Conservation (phyloP, 306 rosid genomes). For the Cucurbita argyrosperma region DNA sequence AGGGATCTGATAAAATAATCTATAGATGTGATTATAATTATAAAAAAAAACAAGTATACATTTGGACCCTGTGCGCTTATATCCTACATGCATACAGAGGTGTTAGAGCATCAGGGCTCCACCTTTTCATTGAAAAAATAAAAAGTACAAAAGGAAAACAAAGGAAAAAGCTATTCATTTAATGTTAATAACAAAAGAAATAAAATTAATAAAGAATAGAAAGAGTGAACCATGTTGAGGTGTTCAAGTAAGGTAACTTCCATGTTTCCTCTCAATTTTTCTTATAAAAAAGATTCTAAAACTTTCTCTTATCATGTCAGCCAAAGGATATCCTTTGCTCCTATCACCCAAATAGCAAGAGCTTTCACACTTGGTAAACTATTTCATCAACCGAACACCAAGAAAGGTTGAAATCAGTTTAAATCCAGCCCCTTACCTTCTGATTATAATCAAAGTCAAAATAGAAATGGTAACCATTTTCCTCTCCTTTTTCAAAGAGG, state of each 20-base stretch:
- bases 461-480: background rate
- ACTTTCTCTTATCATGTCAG: background rate
- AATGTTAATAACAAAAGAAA: background rate
- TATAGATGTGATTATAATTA: background rate
- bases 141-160: background rate
- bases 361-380: background rate
- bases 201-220: background rate
- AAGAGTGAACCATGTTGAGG: background rate
- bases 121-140: background rate
- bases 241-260: background rate
- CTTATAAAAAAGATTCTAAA: background rate
- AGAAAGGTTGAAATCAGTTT: background rate
- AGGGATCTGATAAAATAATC: background rate
- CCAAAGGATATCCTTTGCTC: background rate
- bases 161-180: background rate
- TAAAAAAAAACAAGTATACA: background rate
- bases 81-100: background rate
- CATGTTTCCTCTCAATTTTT: background rate
- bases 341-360: background rate
- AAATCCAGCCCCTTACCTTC: background rate
- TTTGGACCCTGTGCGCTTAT: background rate
- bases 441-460: background rate
- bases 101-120: background rate
- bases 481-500: background rate
- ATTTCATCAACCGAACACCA: background rate